Percentiles rank a stretch among this genome's conserved stretches.
These are phyloP conservation scores for Coemansia umbellata DNA, from an alignment of 192 early-diverging fungal species.

Conservation along the genomic window DNA sequence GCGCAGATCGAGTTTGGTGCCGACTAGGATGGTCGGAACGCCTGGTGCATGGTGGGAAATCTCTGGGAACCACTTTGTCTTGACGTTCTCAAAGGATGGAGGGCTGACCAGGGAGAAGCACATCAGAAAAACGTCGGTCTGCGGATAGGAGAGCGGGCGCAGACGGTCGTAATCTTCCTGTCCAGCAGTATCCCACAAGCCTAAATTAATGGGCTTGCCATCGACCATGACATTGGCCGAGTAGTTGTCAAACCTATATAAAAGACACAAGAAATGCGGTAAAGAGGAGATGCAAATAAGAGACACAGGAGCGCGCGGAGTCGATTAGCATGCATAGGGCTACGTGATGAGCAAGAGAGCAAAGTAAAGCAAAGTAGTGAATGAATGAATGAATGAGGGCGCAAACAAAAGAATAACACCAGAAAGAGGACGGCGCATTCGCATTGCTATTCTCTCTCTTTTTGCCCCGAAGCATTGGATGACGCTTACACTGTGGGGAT, in stretches of 20 bases:
- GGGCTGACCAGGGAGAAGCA: slow-evolving; percentile 97
- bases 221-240: slow-evolving; percentile 99
- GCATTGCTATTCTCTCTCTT: not conserved
- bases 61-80: slow-evolving; percentile 97
- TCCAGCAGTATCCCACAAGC: slow-evolving; percentile 98
- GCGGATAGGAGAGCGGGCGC: slow-evolving; percentile 95
- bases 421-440: not conserved
- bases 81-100: slow-evolving; percentile 95
- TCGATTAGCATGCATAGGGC: not conserved
- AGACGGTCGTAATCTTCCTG: slow-evolving; percentile 99
- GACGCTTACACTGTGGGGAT: slow-evolving; percentile 95
- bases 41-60: slow-evolving; percentile 93
- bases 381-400: not conserved
- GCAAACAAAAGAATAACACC: too few relatives aligned
- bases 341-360: not conserved
- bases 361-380: not conserved
- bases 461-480: not conserved
- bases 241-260: slow-evolving; percentile 88
- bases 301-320: not conserved
- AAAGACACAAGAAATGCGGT: not conserved
- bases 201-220: slow-evolving; percentile 96
- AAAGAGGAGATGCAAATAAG: not conserved
- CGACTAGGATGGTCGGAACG: slow-evolving; percentile 89
- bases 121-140: slow-evolving; percentile 97
- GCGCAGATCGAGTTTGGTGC: slow-evolving; percentile 96